Evolutionary conservation across 306 rosid genomes (phyloP).

Genomic region (Cucurbita ficifolia): DNA sequence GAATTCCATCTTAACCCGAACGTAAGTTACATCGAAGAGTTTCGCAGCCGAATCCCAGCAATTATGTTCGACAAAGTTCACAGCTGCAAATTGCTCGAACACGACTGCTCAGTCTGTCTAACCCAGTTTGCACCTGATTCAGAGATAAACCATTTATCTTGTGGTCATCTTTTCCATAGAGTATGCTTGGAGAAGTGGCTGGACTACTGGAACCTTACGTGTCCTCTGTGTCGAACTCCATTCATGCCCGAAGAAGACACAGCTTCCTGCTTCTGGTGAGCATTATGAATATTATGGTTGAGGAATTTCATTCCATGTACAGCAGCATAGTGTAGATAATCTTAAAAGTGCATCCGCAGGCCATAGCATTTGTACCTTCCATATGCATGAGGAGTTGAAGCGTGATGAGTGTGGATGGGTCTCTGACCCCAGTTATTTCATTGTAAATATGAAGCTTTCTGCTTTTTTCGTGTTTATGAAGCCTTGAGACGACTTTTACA

Average conservation of each 20-base stretch:
- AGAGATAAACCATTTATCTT: constrained; percentile 54
- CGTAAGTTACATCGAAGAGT: constrained; percentile 45
- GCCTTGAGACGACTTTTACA: background rate
- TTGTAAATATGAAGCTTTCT: constrained; percentile 2
- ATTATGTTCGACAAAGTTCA: constrained; percentile 34
- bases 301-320: background rate
- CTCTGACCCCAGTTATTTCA: background rate
- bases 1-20: constrained; percentile 27
- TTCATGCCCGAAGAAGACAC: constrained; percentile 61
- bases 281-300: background rate
- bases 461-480: background rate
- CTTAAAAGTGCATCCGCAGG: constrained; percentile 4
- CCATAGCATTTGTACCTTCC: constrained; percentile 3
- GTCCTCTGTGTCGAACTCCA: constrained; percentile 91
- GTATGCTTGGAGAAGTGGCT: constrained; percentile 89
- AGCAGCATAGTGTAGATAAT: constrained; percentile 4
- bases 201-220: constrained; percentile 84
- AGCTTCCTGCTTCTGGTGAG: constrained; percentile 39
- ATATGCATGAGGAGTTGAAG: constrained; percentile 6
- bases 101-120: constrained; percentile 73
- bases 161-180: constrained; percentile 83
- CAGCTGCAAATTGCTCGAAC: constrained; percentile 32
- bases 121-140: constrained; percentile 65
- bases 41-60: constrained; percentile 47
- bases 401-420: constrained; percentile 2